Evolutionary conservation across 1,284 basidiomycete species (phyloP).

Genomic region (Leccinum glutinopallens): DNA sequence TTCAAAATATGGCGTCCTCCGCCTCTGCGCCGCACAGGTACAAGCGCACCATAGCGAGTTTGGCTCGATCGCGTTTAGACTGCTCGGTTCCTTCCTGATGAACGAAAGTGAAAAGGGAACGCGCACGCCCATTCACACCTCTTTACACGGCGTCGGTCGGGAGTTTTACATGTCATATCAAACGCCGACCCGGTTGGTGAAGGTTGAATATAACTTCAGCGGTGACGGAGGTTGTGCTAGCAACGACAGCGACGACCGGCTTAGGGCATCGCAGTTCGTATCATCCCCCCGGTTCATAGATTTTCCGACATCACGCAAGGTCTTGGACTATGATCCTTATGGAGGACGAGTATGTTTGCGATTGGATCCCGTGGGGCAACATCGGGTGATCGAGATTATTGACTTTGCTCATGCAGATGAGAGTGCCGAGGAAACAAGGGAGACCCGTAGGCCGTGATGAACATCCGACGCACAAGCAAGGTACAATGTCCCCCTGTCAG

Average conservation of each 20-base stretch:
- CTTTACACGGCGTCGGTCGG: slow-evolving; percentile 21
- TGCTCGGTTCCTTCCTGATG: slow-evolving; percentile 7
- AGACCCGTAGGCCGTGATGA: neutral
- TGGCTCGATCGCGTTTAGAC: slow-evolving; percentile 12
- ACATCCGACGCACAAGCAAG: neutral
- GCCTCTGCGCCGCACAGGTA: slow-evolving; percentile 1
- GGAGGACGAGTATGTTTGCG: slow-evolving; percentile 22
- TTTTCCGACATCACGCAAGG: neutral
- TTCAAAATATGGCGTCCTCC: slow-evolving; percentile 13
- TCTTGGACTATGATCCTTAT: slow-evolving; percentile 30
- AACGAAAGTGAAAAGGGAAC: neutral
- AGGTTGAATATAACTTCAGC: slow-evolving; percentile 20
- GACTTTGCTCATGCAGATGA: slow-evolving; percentile 15
- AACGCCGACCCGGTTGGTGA: neutral
- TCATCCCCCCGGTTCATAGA: neutral
- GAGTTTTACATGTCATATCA: slow-evolving; percentile 11
- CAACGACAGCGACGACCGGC: neutral
- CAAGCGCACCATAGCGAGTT: neutral
- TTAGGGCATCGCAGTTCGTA: neutral
- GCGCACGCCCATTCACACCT: slow-evolving; percentile 3
- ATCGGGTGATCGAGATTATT: slow-evolving; percentile 18
- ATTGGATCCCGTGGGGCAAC: neutral
- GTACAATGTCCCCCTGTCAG: too few species aligned
- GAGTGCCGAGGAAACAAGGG: neutral
- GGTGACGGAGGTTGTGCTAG: neutral